Conservation (phyloP, 2,329 filamentous ascomycete species). For the Arthroderma sp. region DNA sequence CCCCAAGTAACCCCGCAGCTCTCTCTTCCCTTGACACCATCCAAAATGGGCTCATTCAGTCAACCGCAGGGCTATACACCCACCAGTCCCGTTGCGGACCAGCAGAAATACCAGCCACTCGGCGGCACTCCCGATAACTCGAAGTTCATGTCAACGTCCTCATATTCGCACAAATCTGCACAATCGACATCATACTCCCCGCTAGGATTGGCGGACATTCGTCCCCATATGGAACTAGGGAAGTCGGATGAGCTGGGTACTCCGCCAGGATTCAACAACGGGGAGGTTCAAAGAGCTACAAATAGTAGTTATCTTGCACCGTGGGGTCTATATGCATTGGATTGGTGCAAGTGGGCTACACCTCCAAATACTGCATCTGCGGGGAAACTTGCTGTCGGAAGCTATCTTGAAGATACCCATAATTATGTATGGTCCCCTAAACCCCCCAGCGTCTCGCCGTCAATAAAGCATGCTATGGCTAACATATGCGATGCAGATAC, state of each 20-base stretch:
- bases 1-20: slow-evolving; percentile 34
- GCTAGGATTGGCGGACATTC: slow-evolving; percentile 80
- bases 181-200: slow-evolving; percentile 64
- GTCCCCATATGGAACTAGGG: slow-evolving; percentile 70
- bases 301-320: slow-evolving; percentile 90
- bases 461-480: slow-evolving; percentile 4
- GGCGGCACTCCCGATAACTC: slow-evolving; percentile 52
- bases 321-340: slow-evolving; percentile 91
- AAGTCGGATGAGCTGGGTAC: slow-evolving; percentile 59
- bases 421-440: slow-evolving; percentile 59
- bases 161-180: slow-evolving; percentile 39
- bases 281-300: slow-evolving; percentile 49
- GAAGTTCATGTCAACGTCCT: slow-evolving; percentile 45
- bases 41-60: slow-evolving; percentile 52
- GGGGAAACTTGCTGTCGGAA: slow-evolving; percentile 87
- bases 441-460: too few relatives aligned
- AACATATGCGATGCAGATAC: slow-evolving; percentile 49
- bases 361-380: slow-evolving; percentile 53
- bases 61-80: slow-evolving; percentile 60
- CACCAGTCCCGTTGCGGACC: slow-evolving; percentile 61
- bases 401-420: slow-evolving; percentile 93
- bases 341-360: slow-evolving; percentile 98
- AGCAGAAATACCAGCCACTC: slow-evolving; percentile 50
- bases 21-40: slow-evolving; percentile 40
- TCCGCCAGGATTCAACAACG: slow-evolving; percentile 47